Percentiles rank a stretch among this genome's conserved stretches.
These are phyloP conservation scores for Pholiota microspora DNA, from an alignment of 768 basidiomycete species.

Conservation along the genomic window DNA sequence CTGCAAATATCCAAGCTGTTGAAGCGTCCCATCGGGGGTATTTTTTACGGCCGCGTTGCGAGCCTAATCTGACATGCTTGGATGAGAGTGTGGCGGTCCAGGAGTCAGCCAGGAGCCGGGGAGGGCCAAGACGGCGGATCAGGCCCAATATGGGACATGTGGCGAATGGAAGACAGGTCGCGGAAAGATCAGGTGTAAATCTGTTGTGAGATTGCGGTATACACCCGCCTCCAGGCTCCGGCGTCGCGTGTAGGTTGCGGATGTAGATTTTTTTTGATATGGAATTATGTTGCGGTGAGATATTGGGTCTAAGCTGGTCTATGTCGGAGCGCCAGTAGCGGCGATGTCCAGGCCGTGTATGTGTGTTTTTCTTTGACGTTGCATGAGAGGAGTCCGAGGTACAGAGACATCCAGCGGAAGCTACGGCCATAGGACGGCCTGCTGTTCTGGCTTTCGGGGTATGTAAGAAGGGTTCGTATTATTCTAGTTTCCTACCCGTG, in stretches of 20 bases:
- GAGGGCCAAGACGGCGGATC: constrained; percentile 1
- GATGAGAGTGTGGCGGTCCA: too few species aligned
- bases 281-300: background rate
- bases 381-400: background rate
- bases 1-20: too few species aligned
- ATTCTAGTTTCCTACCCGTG: background rate
- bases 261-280: constrained; percentile 1
- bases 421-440: background rate
- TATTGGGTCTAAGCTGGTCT: background rate
- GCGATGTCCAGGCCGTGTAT: background rate
- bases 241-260: background rate
- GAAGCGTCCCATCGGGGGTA: background rate
- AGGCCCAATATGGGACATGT: background rate
- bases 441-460: background rate
- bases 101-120: background rate
- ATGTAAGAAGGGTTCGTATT: background rate
- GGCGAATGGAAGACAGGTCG: background rate
- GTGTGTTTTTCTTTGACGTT: background rate
- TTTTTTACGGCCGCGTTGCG: background rate
- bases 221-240: background rate
- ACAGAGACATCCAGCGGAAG: background rate
- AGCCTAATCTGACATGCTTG: background rate
- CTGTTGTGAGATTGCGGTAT: background rate
- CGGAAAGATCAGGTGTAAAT: background rate
- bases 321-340: background rate